These are phyloP conservation scores for Russula lepida DNA, from an alignment of 768 basidiomycete species.

Conservation along the genomic window DNA sequence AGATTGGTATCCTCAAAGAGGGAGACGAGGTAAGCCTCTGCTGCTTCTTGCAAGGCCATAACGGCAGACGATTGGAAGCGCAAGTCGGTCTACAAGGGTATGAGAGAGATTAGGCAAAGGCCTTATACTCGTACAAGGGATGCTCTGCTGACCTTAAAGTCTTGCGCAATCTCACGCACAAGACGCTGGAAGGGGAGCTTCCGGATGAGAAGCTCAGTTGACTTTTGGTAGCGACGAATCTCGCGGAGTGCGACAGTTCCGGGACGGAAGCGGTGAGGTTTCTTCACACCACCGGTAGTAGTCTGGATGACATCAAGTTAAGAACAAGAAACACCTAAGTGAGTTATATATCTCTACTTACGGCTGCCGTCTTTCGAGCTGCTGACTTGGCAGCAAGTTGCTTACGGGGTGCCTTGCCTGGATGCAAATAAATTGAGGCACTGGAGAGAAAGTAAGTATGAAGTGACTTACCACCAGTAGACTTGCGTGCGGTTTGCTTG, in stretches of 20 bases:
- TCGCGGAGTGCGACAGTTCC: constrained; percentile 34
- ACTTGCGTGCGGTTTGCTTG: constrained; percentile 72
- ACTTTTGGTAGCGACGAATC: constrained; percentile 35
- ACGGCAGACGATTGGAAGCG: constrained; percentile 62
- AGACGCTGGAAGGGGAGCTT: constrained; percentile 61
- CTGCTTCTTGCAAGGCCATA: constrained; percentile 53
- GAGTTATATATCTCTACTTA: background rate
- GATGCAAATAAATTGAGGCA: background rate
- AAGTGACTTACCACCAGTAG: constrained; percentile 52
- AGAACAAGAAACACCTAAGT: no score
- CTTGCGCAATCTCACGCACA: constrained; percentile 57
- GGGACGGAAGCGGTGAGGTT: constrained; percentile 36
- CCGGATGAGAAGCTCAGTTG: constrained; percentile 34
- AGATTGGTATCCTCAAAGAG: constrained; percentile 42
- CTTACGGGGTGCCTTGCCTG: constrained; percentile 60
- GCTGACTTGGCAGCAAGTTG: constrained; percentile 59
- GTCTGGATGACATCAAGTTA: constrained; percentile 21
- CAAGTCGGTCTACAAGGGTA: constrained; percentile 36
- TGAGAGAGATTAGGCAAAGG: background rate
- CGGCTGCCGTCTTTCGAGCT: constrained; percentile 50
- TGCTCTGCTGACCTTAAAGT: constrained; percentile 43
- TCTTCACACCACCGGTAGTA: constrained; percentile 60
- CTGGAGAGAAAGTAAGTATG: background rate
- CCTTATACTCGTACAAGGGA: background rate
- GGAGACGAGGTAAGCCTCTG: constrained; percentile 39